Evolutionary conservation across 2,329 filamentous ascomycete genomes (phyloP).

Genomic region (Aspergillus sojae): DNA sequence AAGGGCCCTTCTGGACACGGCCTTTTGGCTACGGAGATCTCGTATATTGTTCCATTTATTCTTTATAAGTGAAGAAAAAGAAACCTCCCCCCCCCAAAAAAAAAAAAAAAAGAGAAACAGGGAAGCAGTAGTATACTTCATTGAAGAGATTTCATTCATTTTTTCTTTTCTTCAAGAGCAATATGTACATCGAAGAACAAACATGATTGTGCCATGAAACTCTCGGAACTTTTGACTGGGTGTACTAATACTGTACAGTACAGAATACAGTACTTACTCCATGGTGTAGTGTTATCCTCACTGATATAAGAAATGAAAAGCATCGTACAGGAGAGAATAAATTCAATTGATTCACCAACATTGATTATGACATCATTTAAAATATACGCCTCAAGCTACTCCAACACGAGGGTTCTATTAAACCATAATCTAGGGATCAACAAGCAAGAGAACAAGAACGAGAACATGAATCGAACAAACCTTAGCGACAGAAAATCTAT

Average conservation of each 20-base stretch:
- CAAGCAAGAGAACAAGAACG: background rate
- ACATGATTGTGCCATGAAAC: background rate
- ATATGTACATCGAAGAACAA: background rate
- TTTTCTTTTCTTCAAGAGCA: background rate
- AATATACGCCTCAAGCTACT: background rate
- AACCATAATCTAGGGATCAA: background rate
- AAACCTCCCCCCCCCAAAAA: no score
- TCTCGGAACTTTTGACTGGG: background rate
- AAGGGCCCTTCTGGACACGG: constrained; percentile 1
- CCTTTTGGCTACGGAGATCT: background rate
- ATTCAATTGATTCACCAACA: background rate
- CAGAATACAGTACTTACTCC: no score
- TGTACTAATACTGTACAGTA: background rate
- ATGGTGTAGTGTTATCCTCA: background rate
- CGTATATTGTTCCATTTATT: background rate
- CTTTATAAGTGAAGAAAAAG: no score
- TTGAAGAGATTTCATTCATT: background rate
- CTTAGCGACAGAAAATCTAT: background rate
- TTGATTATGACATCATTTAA: background rate
- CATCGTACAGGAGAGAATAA: background rate
- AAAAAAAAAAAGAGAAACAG: no score
- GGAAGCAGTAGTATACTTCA: no score
- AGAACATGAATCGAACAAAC: background rate
- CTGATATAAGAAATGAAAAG: background rate
- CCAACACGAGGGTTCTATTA: background rate